phyloP scores from a whole-genome alignment of 768 basidiomycete genomes.

The Macrolepiota dolichaula region DNA sequence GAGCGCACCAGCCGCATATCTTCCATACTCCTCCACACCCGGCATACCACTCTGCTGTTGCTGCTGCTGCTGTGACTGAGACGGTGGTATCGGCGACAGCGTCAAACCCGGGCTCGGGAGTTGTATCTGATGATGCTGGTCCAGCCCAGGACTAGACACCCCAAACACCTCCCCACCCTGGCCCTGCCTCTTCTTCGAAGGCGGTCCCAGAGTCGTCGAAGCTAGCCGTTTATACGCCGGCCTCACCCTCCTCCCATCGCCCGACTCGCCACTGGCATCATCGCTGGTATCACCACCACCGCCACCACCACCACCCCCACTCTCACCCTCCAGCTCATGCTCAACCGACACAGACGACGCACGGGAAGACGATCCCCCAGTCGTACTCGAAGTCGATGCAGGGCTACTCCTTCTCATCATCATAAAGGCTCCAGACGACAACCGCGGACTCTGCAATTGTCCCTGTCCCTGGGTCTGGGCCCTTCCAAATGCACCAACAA shows the following conservation, averaged over 20 bases:
- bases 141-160: background rate
- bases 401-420: conserved; percentile 22
- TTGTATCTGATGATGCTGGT: background rate
- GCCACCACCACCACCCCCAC: conserved; percentile 16
- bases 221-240: conserved; percentile 74
- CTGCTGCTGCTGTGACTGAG: background rate
- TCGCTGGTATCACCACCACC: conserved; percentile 6
- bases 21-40: background rate
- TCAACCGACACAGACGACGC: conserved; percentile 31
- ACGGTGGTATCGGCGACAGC: background rate
- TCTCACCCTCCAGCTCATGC: conserved; percentile 11
- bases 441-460: conserved; percentile 2
- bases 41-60: background rate
- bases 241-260: conserved; percentile 30
- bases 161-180: background rate
- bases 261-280: conserved; percentile 18
- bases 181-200: conserved; percentile 40
- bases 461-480: conserved; percentile 1
- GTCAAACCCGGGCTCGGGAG: too few species aligned
- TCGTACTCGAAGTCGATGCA: conserved; percentile 10
- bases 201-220: conserved; percentile 68
- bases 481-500: conserved; percentile 38
- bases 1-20: background rate
- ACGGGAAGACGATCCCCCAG: conserved; percentile 18
- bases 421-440: conserved; percentile 20